A percentile compares a stretch with the other conserved stretches of the same genome.
Evolutionary conservation across 2,329 filamentous ascomycete genomes (phyloP).

Genomic region (Diaporthe humulicola): DNA sequence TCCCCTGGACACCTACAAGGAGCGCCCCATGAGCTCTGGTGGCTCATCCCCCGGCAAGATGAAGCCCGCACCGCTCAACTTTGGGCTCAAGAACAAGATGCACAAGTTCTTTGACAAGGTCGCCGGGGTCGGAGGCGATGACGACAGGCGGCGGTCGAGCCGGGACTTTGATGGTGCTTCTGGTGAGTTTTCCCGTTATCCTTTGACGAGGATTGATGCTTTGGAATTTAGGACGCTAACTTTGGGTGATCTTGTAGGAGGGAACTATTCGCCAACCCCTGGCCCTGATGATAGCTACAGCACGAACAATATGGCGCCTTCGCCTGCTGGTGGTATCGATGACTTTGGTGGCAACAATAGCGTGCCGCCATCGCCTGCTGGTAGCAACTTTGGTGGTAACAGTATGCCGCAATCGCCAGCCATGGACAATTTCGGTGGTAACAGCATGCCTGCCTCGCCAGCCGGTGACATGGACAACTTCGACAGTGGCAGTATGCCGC

Average conservation of each 20-base stretch:
- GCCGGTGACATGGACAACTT: neutral
- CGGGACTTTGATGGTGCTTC: neutral
- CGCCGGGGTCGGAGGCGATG: neutral
- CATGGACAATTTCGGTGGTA: neutral
- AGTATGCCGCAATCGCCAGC: neutral
- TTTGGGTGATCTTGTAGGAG: neutral
- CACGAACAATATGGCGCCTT: neutral
- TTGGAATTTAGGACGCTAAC: neutral
- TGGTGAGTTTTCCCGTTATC: neutral
- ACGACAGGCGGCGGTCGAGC: neutral
- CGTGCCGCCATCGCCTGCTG: neutral
- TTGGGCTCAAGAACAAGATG: constrained; percentile 29
- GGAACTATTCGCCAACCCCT: neutral
- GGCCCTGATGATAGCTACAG: neutral
- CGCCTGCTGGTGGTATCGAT: neutral
- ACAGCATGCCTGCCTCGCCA: neutral
- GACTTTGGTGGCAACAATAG: neutral
- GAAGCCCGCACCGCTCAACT: constrained; percentile 2
- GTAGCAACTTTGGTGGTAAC: neutral
- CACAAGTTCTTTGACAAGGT: constrained; percentile 28
- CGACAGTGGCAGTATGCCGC: neutral
- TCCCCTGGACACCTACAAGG: neutral
- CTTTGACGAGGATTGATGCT: neutral
- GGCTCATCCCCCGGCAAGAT: constrained; percentile 3
- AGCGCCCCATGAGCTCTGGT: neutral